phyloP scores from a whole-genome alignment of 2,329 filamentous ascomycete species.

The Cladosporium sp. region DNA sequence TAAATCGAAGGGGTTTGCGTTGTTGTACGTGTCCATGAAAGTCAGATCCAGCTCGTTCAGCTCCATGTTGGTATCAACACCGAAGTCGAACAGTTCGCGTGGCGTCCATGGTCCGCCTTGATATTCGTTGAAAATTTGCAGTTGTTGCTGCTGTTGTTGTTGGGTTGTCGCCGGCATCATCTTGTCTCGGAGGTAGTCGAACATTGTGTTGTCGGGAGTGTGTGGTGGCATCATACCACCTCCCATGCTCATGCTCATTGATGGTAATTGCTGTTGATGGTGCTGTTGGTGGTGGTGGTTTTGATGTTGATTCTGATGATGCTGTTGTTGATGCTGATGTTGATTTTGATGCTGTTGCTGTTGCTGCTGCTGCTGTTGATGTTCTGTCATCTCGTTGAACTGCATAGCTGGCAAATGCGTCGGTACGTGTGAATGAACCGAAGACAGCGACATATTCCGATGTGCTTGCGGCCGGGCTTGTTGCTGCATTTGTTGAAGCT shows the following conservation, averaged over 20 bases:
- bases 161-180: constrained; percentile 30
- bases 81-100: constrained; percentile 47
- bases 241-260: constrained; percentile 31
- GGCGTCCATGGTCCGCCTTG: constrained; percentile 43
- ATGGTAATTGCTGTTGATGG: constrained; percentile 23
- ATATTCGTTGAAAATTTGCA: constrained; percentile 35
- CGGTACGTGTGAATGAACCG: constrained; percentile 6
- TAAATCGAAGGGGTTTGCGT: constrained; percentile 44
- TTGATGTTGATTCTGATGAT: constrained; percentile 17
- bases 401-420: constrained; percentile 26
- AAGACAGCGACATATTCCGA: constrained; percentile 8
- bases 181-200: constrained; percentile 38
- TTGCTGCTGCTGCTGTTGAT: constrained; percentile 18
- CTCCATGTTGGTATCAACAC: constrained; percentile 47
- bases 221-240: constrained; percentile 34
- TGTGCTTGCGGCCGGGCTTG: constrained; percentile 2
- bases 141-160: constrained; percentile 22
- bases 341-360: constrained; percentile 19
- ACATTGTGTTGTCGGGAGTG: constrained; percentile 31
- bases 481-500: constrained; percentile 28
- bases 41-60: constrained; percentile 48
- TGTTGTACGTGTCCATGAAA: constrained; percentile 48
- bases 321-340: constrained; percentile 11
- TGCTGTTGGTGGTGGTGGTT: constrained; percentile 23
- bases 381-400: constrained; percentile 25